These are phyloP conservation scores for Arabidopsis suecica DNA, from an alignment of 345 rosid genomes.

Conservation along the genomic window DNA sequence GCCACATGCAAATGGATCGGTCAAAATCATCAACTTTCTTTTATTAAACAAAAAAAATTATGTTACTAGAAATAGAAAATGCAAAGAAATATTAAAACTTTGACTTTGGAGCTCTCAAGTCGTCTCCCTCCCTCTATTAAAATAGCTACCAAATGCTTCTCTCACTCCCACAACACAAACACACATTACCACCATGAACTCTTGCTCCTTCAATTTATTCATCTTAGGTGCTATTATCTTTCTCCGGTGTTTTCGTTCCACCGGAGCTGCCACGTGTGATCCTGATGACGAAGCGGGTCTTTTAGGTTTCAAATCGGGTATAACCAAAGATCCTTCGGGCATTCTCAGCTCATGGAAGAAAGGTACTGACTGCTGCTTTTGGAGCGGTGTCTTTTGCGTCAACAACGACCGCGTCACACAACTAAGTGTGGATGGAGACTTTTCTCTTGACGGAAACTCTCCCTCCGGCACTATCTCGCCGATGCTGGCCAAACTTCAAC, in stretches of 20 bases:
- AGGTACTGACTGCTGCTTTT: constrained; percentile 61
- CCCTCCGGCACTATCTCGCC: constrained; percentile 72
- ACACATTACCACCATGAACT: constrained; percentile 17
- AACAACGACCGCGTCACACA: constrained; percentile 51
- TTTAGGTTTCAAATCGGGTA: neutral
- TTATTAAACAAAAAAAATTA: neutral
- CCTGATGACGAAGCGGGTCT: neutral
- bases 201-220: constrained; percentile 14
- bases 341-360: constrained; percentile 63
- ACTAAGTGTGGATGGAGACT: constrained; percentile 32
- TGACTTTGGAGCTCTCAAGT: neutral
- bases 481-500: constrained; percentile 49
- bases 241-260: constrained; percentile 25
- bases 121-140: neutral
- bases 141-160: neutral
- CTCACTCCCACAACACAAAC: neutral
- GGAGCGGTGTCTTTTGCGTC: constrained; percentile 59
- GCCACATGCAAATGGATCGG: neutral
- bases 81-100: neutral
- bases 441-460: constrained; percentile 43
- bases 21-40: neutral
- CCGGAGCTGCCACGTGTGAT: constrained; percentile 36
- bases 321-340: constrained; percentile 48
- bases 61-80: neutral
- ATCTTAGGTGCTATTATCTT: constrained; percentile 26